Percentiles rank a stretch among this genome's conserved stretches.
Evolutionary conservation across 2,329 filamentous ascomycete species (phyloP).

Genomic region (Phialophora tarda): DNA sequence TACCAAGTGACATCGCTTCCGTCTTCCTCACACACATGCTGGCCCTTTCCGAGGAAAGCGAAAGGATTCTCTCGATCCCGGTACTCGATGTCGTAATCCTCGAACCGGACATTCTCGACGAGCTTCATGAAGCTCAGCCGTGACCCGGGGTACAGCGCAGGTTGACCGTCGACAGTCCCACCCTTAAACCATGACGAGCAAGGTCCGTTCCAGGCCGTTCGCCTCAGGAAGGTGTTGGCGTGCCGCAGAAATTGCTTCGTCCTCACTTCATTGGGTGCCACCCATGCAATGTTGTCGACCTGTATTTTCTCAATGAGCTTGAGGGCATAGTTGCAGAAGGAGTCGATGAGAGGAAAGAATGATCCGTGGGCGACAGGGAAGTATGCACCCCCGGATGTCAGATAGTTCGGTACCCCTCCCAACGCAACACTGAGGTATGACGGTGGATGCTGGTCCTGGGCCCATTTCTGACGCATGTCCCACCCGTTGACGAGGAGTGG

Average conservation of each 20-base stretch:
- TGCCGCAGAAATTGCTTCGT: slow-evolving; percentile 43
- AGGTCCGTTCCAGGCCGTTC: slow-evolving; percentile 36
- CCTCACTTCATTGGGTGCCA: slow-evolving; percentile 40
- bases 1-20: slow-evolving; percentile 26
- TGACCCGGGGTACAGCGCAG: slow-evolving; percentile 49
- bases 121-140: slow-evolving; percentile 45
- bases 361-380: slow-evolving; percentile 40
- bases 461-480: slow-evolving; percentile 37
- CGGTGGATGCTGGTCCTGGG: neutral
- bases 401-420: slow-evolving; percentile 43
- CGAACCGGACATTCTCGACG: slow-evolving; percentile 42
- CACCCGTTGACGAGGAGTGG: slow-evolving; percentile 30
- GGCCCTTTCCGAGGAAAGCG: slow-evolving; percentile 52
- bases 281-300: slow-evolving; percentile 42
- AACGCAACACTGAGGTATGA: slow-evolving; percentile 1
- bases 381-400: slow-evolving; percentile 43
- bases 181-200: slow-evolving; percentile 24
- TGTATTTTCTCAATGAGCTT: slow-evolving; percentile 42
- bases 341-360: slow-evolving; percentile 36
- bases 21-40: slow-evolving; percentile 36
- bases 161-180: slow-evolving; percentile 37
- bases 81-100: slow-evolving; percentile 24
- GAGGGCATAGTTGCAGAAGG: slow-evolving; percentile 40
- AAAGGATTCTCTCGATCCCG: slow-evolving; percentile 44
- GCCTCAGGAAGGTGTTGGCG: slow-evolving; percentile 43